Base-by-base conservation (phyloP, 768 basidiomycete genomes). In the Xerocomellus intermedius region DNA sequence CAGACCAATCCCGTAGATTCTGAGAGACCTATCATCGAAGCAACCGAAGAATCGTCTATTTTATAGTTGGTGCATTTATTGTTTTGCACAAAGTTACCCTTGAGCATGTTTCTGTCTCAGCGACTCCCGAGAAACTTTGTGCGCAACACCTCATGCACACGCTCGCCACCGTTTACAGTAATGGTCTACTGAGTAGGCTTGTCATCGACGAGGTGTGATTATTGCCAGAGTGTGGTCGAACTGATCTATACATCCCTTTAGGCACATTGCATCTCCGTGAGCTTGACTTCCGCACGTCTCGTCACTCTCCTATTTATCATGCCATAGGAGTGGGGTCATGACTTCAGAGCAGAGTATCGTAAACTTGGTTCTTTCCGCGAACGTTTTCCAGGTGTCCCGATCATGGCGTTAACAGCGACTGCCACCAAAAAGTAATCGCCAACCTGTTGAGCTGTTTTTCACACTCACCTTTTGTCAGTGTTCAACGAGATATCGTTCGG, bases 361-460 rank as follows among this genome's bases (percentile, higher is more conserved):
- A 79, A 75, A 24, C 76, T 94, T 22, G 91, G 91, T 5, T 67
- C 73, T 37, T 89, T 94, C 67, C 81, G 91, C 2, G 75, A 80
- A 36, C 77, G 75, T 28, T 92, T 85, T 63, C 79, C 79, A 2
- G 74, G 78, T 52, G 81, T 93, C 5, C 91, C 92, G 1, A 86
- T 94, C 60, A 94, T 92, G 89, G 91, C 91, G 4, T 70, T 94
- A 37, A 94, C 91, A 1, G 91, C 91, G 2, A 91, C 88, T 14
- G 91, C 91, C 3, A 94, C 91, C 7, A 69, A 82, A 41, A 69
- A 71, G 89, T 90, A 68, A 56, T 44, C 5, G 19, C 43, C 2
- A 33, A 32, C 5, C 9, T 41, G 1, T 30, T 10, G 19, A 26
- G 13, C 32, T 21, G 5, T 30, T 48, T 10, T 51, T 48, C 1